Conservation (phyloP, 306 rosid genomes). For the Arachis stenosperma region DNA sequence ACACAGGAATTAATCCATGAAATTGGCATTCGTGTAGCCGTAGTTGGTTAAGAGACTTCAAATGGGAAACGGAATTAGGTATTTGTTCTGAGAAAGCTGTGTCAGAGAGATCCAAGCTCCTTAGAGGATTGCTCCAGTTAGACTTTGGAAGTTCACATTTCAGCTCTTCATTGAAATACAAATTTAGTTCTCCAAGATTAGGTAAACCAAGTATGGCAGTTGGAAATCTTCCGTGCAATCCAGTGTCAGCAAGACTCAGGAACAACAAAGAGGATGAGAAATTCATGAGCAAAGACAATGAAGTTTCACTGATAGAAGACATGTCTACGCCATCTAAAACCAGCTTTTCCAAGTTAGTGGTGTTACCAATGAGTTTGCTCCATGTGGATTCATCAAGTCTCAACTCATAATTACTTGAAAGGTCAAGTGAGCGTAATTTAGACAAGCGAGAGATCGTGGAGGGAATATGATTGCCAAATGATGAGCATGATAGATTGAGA, state of each 20-base stretch:
- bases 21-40: rapidly evolving
- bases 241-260: not conserved
- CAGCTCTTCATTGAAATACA: rapidly evolving
- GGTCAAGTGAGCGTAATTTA: constrained; percentile 39
- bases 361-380: constrained; percentile 28
- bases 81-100: constrained; percentile 14
- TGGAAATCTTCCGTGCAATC: constrained; percentile 3
- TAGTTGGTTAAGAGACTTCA: constrained; percentile 2
- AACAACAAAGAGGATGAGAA: constrained; percentile 37
- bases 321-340: not conserved
- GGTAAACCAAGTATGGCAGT: constrained; percentile 14
- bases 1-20: constrained; percentile 6
- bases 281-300: constrained; percentile 27
- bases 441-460: constrained; percentile 40
- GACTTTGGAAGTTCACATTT: constrained; percentile 35
- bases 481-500: not conserved
- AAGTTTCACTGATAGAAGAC: constrained; percentile 6
- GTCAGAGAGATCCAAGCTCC: not conserved
- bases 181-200: constrained; percentile 2
- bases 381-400: constrained; percentile 28
- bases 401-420: not conserved
- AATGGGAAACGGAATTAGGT: constrained; percentile 19
- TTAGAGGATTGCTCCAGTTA: constrained; percentile 24
- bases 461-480: constrained; percentile 4
- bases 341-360: constrained; percentile 30